These are phyloP conservation scores for Carex kokanica DNA, from an alignment of 176 grass and related monocot genomes.

Conservation along the genomic window DNA sequence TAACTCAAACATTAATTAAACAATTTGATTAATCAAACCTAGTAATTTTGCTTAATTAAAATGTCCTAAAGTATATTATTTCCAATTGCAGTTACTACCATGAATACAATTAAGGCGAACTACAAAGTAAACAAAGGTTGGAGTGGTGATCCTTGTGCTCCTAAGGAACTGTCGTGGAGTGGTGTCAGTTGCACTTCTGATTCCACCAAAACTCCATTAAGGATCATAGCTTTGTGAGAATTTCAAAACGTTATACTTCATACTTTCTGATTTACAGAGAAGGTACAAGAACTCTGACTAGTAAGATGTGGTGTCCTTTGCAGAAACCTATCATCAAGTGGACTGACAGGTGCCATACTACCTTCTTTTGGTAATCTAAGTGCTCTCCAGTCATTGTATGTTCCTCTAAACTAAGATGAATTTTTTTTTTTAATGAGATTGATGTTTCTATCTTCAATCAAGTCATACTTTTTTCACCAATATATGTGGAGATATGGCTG, in stretches of 20 bases:
- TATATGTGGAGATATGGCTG: no score
- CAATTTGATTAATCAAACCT: no score
- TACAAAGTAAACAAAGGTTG: slow-evolving; percentile 32
- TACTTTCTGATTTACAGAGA: background rate
- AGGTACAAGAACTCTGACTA: background rate
- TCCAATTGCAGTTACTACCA: background rate
- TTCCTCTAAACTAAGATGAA: background rate
- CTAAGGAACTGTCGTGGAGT: background rate
- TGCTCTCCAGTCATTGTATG: slow-evolving; percentile 26
- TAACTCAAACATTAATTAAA: background rate
- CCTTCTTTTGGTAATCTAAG: slow-evolving; percentile 29
- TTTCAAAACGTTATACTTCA: background rate
- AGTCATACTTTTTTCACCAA: no score
- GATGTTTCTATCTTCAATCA: background rate
- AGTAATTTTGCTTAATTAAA: background rate
- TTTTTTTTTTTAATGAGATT: background rate
- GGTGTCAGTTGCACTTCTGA: slow-evolving; percentile 28
- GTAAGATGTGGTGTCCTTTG: background rate
- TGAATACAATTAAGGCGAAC: slow-evolving; percentile 29
- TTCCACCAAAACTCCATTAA: background rate
- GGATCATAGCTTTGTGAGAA: slow-evolving; percentile 31
- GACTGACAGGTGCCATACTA: slow-evolving; percentile 20
- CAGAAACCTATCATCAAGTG: slow-evolving; percentile 26
- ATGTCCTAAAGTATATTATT: background rate
- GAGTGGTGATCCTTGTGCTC: slow-evolving; percentile 42